Base-by-base conservation (phyloP, 768 basidiomycete species). In the Obba rivulosa region DNA sequence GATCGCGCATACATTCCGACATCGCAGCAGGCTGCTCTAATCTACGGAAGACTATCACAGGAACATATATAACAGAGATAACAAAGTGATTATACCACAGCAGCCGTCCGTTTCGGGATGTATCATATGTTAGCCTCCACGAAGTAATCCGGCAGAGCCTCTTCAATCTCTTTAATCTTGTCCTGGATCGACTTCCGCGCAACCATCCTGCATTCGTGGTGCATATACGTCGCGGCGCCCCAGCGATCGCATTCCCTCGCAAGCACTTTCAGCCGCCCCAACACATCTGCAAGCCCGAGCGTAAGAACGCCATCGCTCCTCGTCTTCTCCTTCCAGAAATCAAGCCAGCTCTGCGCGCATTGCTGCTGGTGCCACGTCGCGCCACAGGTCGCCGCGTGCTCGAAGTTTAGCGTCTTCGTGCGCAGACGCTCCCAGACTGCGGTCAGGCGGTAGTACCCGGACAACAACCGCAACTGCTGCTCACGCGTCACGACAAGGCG, bases 281-380 rank as follows among this genome's bases (percentile, higher is more conserved):
- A 61, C 28, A 87, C 82, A 58, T 88, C 83, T 25, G 83, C 81
- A 2, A 79, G 63, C 8, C 78, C 81, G 4, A 83, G 70, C 13
- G 68, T 64, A 28, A 87, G 69, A 23, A 87, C 77, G 3, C 71
- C 62, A 31, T 87, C 85, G 39, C 76, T 70, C 57, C 73, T 73
- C 22, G 81, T 79, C 64, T 83, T 85, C 55, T 87, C 85, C 64
- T 83, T 84, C 86, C 86, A 88, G 60, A 87, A 88, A 45, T 87
- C 85, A 10, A 78, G 60, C 85, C 85, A 88, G 47, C 79, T 79
- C 62, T 85, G 83, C 20, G 74, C 77, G 55, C 86, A 88, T 17
- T 79, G 76, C 48, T 82, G 80, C 56, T 84, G 83, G 57, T 85
- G 81, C 83, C 84, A 87, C 9, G 79, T 81, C 14, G 81, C 75